phyloP scores from a whole-genome alignment of 805 yeast genomes.

The Yamadazyma nakazawae region DNA sequence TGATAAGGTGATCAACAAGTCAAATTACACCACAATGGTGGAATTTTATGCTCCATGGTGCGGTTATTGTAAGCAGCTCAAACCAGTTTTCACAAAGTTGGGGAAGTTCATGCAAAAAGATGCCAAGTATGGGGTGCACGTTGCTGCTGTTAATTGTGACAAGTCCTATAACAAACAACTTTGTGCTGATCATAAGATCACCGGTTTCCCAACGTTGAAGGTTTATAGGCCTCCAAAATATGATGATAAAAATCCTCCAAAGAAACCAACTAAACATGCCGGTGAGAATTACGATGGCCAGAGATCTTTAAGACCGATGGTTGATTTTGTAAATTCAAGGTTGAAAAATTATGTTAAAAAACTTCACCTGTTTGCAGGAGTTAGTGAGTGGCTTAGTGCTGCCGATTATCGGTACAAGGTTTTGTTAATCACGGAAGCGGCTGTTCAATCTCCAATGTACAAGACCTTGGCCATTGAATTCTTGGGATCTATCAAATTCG shows the following conservation, averaged over 20 bases:
- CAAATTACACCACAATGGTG: constrained; percentile 78
- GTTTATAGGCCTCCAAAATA: constrained; percentile 80
- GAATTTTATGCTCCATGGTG: constrained; percentile 99
- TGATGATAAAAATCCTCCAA: constrained; percentile 15
- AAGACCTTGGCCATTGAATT: constrained; percentile 72
- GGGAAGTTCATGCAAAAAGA: constrained; percentile 56
- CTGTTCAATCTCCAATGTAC: constrained; percentile 49
- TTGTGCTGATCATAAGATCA: constrained; percentile 62
- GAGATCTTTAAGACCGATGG: constrained; percentile 53
- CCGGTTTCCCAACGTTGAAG: constrained; percentile 82
- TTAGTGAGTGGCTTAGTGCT: constrained; percentile 19
- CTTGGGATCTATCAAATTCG: constrained; percentile 48
- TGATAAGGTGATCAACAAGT: constrained; percentile 57
- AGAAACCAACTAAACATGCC: constrained; percentile 35
- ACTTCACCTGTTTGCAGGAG: constrained; percentile 25
- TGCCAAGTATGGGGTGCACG: constrained; percentile 47
- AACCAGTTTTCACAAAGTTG: constrained; percentile 60
- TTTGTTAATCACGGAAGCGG: constrained; percentile 52
- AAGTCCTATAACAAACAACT: constrained; percentile 59
- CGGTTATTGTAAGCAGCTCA: constrained; percentile 80
- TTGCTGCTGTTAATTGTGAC: constrained; percentile 89
- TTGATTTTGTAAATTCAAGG: constrained; percentile 52
- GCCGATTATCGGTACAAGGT: constrained; percentile 33
- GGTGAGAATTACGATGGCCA: constrained; percentile 61
- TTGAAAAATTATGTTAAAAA: constrained; percentile 65